Conservation (phyloP, 176 grass and related monocot species). For the Raddia guianensis region DNA sequence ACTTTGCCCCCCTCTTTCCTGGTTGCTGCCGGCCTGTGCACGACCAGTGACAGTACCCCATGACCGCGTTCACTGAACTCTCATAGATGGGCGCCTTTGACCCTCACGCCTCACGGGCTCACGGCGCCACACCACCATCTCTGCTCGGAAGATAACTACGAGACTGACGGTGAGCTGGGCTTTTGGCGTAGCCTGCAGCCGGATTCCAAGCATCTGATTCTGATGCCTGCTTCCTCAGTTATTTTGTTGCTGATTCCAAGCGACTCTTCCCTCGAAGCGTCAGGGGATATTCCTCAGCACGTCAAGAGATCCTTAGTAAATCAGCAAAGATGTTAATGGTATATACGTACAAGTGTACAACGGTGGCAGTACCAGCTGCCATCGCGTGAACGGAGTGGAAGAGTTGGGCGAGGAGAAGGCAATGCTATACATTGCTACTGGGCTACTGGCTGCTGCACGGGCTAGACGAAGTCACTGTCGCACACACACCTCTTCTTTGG, state of each 20-base stretch:
- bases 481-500: background rate
- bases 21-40: constrained; percentile 23
- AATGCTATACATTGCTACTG: no score
- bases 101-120: no score
- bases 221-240: background rate
- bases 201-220: background rate
- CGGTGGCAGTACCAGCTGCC: background rate
- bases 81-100: background rate
- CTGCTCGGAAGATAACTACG: background rate
- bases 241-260: background rate
- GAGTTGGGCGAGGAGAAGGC: background rate
- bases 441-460: background rate
- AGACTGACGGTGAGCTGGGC: background rate
- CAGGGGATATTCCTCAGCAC: constrained; percentile 20
- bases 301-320: background rate
- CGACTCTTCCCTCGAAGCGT: constrained; percentile 2
- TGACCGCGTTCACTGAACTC: background rate
- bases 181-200: background rate
- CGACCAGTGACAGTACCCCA: background rate
- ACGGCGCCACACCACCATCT: no score
- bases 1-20: background rate
- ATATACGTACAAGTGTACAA: background rate
- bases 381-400: background rate
- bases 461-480: background rate
- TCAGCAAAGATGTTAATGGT: background rate